phyloP scores from a whole-genome alignment of 176 grass and related monocot genomes.

The Chrysopogon serrulatus region DNA sequence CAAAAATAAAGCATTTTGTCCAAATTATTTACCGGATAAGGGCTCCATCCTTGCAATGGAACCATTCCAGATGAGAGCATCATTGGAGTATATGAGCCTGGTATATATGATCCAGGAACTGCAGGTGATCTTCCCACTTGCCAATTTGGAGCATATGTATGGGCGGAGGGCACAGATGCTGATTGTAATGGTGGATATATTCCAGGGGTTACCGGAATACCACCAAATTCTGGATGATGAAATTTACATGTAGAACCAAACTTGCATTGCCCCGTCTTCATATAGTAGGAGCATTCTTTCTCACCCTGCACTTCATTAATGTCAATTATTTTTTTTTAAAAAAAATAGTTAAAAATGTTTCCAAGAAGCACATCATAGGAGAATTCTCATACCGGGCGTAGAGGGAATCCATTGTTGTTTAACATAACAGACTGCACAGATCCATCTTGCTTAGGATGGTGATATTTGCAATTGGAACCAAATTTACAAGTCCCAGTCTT shows the following conservation, averaged over 20 bases:
- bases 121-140: conserved; percentile 69
- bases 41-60: conserved; percentile 84
- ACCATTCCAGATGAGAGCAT: conserved; percentile 77
- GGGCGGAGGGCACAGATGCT: conserved; percentile 47
- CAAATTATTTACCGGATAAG: conserved; percentile 66
- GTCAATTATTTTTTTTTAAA: conserved; percentile 10
- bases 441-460: conserved; percentile 84
- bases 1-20: conserved; percentile 9
- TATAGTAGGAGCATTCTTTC: conserved; percentile 97
- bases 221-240: conserved; percentile 68
- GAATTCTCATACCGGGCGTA: conserved; percentile 57
- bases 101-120: conserved; percentile 60
- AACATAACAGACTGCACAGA: conserved; percentile 52
- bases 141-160: conserved; percentile 70
- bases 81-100: conserved; percentile 69
- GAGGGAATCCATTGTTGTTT: conserved; percentile 78
- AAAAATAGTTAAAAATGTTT: not conserved
- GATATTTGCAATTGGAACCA: conserved; percentile 86
- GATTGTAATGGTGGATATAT: conserved; percentile 71
- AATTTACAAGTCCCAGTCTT: conserved; percentile 92
- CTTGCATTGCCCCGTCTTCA: conserved; percentile 96
- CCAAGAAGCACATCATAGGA: conserved; percentile 7
- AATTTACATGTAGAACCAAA: conserved; percentile 91
- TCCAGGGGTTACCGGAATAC: conserved; percentile 43
- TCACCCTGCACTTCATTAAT: conserved; percentile 64